These are phyloP conservation scores for Claviceps spartinae DNA, from an alignment of 2,329 filamentous ascomycete species.

Conservation along the genomic window DNA sequence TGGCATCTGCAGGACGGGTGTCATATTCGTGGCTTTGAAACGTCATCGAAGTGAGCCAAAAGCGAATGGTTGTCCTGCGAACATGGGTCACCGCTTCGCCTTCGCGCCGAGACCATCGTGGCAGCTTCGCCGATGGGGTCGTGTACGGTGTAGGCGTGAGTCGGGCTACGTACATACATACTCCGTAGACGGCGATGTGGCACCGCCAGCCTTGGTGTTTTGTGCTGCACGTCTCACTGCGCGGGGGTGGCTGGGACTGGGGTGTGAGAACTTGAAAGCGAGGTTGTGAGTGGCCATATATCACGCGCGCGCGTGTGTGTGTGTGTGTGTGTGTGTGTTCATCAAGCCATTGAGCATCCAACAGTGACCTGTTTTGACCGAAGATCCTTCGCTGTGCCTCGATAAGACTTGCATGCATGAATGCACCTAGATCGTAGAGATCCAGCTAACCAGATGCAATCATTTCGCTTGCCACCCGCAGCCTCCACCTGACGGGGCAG, in stretches of 20 bases:
- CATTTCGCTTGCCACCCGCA: neutral
- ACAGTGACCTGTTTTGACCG: neutral
- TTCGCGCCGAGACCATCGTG: neutral
- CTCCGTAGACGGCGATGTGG: neutral
- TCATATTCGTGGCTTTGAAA: neutral
- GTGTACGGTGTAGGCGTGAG: neutral
- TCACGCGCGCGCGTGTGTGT: neutral
- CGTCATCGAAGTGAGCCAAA: neutral
- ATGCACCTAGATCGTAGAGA: neutral
- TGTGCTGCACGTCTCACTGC: neutral
- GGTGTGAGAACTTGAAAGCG: neutral
- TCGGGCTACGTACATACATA: neutral
- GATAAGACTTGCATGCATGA: neutral
- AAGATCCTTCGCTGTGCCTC: neutral
- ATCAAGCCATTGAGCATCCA: neutral
- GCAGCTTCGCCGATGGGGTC: neutral
- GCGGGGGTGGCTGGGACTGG: neutral
- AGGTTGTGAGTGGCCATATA: neutral
- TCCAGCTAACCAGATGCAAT: neutral
- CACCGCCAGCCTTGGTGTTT: neutral
- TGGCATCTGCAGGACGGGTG: neutral
- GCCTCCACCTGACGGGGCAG: neutral
- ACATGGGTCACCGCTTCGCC: neutral
- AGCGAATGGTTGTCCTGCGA: neutral
- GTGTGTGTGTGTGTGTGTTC: neutral